Conservation (phyloP, 192 early-diverging fungal genomes). For the Coemansia sp. region DNA sequence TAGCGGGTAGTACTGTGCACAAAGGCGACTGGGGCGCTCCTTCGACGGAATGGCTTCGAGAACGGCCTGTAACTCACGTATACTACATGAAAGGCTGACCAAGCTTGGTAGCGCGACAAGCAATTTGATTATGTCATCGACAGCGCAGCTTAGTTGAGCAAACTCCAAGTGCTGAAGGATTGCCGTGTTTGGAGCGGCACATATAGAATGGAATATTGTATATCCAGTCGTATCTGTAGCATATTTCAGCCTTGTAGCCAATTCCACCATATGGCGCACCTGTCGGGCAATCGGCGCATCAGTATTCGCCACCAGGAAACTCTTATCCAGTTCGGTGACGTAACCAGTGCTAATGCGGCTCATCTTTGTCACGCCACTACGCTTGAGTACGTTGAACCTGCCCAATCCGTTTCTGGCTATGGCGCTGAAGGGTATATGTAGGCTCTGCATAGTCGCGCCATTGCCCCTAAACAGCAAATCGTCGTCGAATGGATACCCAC, state of each 20-base stretch:
- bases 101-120: background rate
- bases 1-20: background rate
- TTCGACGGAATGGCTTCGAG: background rate
- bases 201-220: background rate
- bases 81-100: background rate
- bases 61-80: background rate
- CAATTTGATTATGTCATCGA: background rate
- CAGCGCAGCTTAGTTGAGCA: background rate
- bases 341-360: background rate
- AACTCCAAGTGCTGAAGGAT: conserved; percentile 1
- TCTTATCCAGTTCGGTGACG: background rate
- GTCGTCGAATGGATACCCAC: background rate
- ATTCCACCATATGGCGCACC: background rate
- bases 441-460: background rate
- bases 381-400: background rate
- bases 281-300: background rate
- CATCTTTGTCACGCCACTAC: background rate
- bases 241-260: background rate
- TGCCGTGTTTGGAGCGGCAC: background rate
- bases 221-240: background rate
- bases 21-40: background rate
- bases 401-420: background rate
- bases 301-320: background rate
- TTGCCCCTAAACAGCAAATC: conserved; percentile 8
- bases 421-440: background rate